Base-by-base conservation (phyloP, 768 basidiomycete genomes). In the Suillus occidentalis region DNA sequence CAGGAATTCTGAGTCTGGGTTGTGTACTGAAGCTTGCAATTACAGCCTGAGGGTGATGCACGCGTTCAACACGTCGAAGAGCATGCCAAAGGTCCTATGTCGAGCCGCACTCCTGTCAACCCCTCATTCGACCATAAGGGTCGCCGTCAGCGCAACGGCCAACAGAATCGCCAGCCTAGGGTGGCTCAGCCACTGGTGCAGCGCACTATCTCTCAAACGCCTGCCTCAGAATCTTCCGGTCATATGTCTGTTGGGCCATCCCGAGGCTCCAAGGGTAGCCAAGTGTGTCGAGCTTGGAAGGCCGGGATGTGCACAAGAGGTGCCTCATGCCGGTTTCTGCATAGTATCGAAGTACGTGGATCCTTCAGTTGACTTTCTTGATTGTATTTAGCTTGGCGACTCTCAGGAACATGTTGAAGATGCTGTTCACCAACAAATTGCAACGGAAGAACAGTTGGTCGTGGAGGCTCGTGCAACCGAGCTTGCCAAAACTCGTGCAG, bases 281-380 rank as follows among this genome's bases (percentile, higher is more conserved):
- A 67, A 16, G 62, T 14, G 57, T 76, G 75, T 67, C 70, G 65
- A 42, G 69, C 73, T 60, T 79, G 80, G 81, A 79, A 72, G 57
- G 72, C 72, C 60, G 80, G 81, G 50, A 72, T 70, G 9, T 82
- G 82, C 69, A 63, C 69, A 61, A 76, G 69, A 65, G 80, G 80
- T 20, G 62, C 71, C 9, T 73, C 72, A 56, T 81, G 81, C 63
- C 66, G 71, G 57, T 81, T 72, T 58, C 55, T n/a, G 12, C 81
- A 82, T 59, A 70, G 73, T 47, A 61, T 71, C 6, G 68, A 75
- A n/a, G 78, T 80, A 68, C n/a, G 71, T 67, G n/a, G 28, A 28
- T 59, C 18, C 20, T 28, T 42, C 12, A 25, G 18, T 18, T 12
- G n/a, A 25, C 16, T 59, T 28, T 59, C 8, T 40, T 13, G 1